Conservation (phyloP, 352 stramenopile genomes). For the Pythium brassicae region DNA sequence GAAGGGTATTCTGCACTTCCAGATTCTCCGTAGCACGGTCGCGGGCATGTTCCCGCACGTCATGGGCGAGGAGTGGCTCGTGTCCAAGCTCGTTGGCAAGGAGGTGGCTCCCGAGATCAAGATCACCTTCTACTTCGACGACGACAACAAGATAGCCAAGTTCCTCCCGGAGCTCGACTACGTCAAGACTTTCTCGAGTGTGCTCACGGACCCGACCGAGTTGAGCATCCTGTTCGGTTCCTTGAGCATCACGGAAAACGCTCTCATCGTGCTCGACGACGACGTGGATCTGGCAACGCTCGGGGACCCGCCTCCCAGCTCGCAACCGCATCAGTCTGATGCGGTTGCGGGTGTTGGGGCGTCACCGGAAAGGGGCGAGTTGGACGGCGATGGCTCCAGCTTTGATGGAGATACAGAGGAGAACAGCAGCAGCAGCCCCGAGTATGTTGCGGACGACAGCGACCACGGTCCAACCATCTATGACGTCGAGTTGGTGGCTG, state of each 20-base stretch:
- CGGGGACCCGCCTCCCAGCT: not conserved
- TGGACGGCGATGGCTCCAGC: conserved; percentile 1
- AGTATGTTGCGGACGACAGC: not conserved
- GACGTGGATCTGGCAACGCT: not conserved
- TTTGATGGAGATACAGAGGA: conserved; percentile 9
- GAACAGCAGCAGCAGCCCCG: not conserved
- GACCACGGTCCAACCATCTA: not conserved
- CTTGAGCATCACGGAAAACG: conserved; percentile 33
- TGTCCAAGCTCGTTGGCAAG: conserved; percentile 33
- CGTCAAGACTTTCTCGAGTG: conserved; percentile 23
- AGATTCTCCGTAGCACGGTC: conserved; percentile 44
- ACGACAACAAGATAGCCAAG: conserved; percentile 17
- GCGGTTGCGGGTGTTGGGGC: not conserved
- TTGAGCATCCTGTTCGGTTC: conserved; percentile 27
- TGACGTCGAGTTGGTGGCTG: not conserved
- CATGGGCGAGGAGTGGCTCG: conserved; percentile 30
- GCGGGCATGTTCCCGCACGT: conserved; percentile 40
- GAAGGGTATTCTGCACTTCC: conserved; percentile 26
- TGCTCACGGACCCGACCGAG: conserved; percentile 28
- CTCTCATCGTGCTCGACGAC: conserved; percentile 5
- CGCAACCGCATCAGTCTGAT: not conserved
- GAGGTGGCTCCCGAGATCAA: conserved; percentile 20
- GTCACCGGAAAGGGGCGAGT: not conserved
- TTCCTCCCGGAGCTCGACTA: conserved; percentile 37
- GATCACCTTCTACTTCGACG: conserved; percentile 37